A percentile compares a stretch with the other conserved stretches of the same genome.
Evolutionary conservation across 306 rosid genomes (phyloP).

Genomic region (Lathyrus oleraceus): DNA sequence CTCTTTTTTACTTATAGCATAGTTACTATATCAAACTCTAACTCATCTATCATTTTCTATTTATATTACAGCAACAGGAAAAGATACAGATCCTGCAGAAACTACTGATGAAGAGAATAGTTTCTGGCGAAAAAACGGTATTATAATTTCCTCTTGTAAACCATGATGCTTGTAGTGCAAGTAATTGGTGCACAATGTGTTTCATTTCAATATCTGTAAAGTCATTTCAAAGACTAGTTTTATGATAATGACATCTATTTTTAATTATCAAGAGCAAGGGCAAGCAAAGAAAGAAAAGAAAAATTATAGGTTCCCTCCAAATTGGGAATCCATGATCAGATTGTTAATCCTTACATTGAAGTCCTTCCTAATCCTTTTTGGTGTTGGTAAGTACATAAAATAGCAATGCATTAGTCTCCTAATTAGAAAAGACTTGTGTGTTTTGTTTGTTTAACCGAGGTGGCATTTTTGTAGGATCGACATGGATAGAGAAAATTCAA

Average conservation of each 20-base stretch:
- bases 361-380: slow-evolving; percentile 40
- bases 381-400: slow-evolving; percentile 39
- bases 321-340: slow-evolving; percentile 33
- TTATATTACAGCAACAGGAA: slow-evolving; percentile 38
- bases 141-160: slow-evolving; percentile 1
- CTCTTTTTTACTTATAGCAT: background rate
- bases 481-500: slow-evolving; percentile 44
- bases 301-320: slow-evolving; percentile 33
- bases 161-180: background rate
- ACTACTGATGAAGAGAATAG: slow-evolving; percentile 41
- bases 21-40: background rate
- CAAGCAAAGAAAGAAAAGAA: slow-evolving; percentile 29
- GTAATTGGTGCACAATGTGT: background rate
- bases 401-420: background rate
- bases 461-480: slow-evolving; percentile 33
- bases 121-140: slow-evolving; percentile 33
- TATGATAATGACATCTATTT: background rate
- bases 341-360: slow-evolving; percentile 32
- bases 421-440: background rate
- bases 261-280: slow-evolving; percentile 25
- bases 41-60: slow-evolving; percentile 13
- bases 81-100: slow-evolving; percentile 10
- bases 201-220: background rate
- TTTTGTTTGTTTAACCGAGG: background rate
- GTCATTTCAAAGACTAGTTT: background rate